Percentiles rank a stretch among this genome's conserved stretches.
Evolutionary conservation across 1,284 basidiomycete species (phyloP).

Genomic region (Grifola frondosa): DNA sequence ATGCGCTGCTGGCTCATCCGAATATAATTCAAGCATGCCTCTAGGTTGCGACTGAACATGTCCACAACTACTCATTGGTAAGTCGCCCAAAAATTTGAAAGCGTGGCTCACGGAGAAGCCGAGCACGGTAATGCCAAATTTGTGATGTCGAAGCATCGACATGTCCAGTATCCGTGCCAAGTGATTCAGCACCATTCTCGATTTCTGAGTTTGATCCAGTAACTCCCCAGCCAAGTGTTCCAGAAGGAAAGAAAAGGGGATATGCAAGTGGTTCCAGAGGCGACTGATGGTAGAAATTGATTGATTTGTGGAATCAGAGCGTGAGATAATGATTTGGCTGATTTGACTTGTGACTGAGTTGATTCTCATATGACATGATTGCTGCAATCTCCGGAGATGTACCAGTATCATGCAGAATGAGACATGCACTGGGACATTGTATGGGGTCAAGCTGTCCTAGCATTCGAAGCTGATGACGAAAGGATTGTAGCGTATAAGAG

Average conservation of each 20-base stretch:
- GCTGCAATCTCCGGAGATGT: conserved; percentile 29
- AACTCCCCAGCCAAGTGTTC: conserved; percentile 35
- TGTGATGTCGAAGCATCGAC: conserved; percentile 20
- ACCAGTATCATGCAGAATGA: conserved; percentile 25
- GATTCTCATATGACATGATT: conserved; percentile 30
- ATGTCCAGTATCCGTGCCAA: neutral
- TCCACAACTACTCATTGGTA: conserved; percentile 37
- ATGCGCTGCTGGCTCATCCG: conserved; percentile 27
- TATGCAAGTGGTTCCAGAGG: conserved; percentile 37
- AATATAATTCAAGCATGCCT: conserved; percentile 33
- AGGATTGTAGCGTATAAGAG: too few species aligned
- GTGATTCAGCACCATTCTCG: too few species aligned
- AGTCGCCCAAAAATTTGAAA: conserved; percentile 36
- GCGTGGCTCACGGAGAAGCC: conserved; percentile 24
- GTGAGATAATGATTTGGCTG: conserved; percentile 19
- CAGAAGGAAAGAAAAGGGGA: conserved; percentile 36
- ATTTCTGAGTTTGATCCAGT: neutral
- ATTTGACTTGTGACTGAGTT: conserved; percentile 14
- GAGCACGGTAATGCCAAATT: conserved; percentile 27
- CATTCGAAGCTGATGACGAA: too few species aligned
- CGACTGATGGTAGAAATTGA: conserved; percentile 28
- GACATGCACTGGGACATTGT: conserved; percentile 8
- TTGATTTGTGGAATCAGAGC: conserved; percentile 6
- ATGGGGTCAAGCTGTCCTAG: neutral
- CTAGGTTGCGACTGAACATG: conserved; percentile 35